These are phyloP conservation scores for Plectosphaerella sp. DNA, from an alignment of 2,329 filamentous ascomycete genomes.

Conservation along the genomic window DNA sequence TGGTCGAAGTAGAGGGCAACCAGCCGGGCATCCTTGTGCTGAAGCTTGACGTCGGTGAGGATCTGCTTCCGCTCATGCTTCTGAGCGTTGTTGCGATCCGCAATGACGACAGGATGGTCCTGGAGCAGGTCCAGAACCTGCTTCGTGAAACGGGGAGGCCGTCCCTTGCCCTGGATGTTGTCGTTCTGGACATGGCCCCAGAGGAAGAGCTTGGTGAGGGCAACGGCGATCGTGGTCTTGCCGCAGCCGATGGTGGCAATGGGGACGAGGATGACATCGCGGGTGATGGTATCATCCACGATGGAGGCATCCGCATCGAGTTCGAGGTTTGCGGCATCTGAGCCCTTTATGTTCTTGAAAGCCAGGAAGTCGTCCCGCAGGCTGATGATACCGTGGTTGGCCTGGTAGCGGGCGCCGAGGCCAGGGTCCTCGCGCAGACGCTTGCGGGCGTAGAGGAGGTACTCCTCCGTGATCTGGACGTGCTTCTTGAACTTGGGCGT, in stretches of 20 bases:
- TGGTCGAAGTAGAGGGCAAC: slow-evolving; percentile 90
- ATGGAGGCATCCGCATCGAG: slow-evolving; percentile 40
- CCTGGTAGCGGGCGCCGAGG: slow-evolving; percentile 67
- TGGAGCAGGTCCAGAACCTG: slow-evolving; percentile 63
- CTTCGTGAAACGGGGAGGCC: slow-evolving; percentile 73
- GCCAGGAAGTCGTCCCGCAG: slow-evolving; percentile 84
- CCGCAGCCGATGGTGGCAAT: slow-evolving; percentile 94
- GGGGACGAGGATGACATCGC: slow-evolving; percentile 78
- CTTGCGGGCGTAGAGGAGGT: slow-evolving; percentile 74
- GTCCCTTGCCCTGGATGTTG: slow-evolving; percentile 78
- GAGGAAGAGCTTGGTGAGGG: slow-evolving; percentile 74
- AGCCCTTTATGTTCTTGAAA: slow-evolving; percentile 78
- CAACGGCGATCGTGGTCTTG: slow-evolving; percentile 88
- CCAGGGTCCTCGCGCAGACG: slow-evolving; percentile 65
- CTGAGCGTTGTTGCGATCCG: slow-evolving; percentile 92
- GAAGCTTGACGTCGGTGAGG: slow-evolving; percentile 67
- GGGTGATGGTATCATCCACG: slow-evolving; percentile 47
- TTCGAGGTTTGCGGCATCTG: slow-evolving; percentile 80
- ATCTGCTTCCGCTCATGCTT: slow-evolving; percentile 84
- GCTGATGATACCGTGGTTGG: slow-evolving; percentile 92
- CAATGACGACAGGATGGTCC: slow-evolving; percentile 69
- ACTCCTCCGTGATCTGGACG: slow-evolving; percentile 82
- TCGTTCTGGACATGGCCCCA: slow-evolving; percentile 98
- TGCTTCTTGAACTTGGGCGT: slow-evolving; percentile 82
- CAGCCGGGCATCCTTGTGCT: slow-evolving; percentile 61